Evolutionary conservation across 176 grass and related monocot species (phyloP).

Genomic region (Oryza meyeriana): DNA sequence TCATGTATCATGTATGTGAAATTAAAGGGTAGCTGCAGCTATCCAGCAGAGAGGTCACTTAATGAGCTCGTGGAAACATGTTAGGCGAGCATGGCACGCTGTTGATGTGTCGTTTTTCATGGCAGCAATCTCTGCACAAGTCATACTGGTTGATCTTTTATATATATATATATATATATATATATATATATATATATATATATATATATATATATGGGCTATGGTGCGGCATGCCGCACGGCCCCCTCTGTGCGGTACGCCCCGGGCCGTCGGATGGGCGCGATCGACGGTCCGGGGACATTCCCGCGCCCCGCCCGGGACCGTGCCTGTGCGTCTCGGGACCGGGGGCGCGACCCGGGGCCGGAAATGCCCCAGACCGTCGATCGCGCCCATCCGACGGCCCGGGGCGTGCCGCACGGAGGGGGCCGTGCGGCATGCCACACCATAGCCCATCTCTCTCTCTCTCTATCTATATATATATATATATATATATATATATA

Average conservation of each 20-base stretch:
- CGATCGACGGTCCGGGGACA: too few relatives aligned
- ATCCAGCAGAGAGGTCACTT: slow-evolving; percentile 16
- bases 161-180: neutral
- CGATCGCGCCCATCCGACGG: too few relatives aligned
- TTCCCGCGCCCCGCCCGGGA: too few relatives aligned
- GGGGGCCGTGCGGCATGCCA: too few relatives aligned
- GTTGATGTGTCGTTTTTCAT: slow-evolving; percentile 21
- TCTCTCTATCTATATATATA: neutral
- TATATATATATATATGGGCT: neutral
- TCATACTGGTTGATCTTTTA: neutral
- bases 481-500: neutral
- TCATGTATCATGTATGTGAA: neutral
- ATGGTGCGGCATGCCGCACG: too few relatives aligned
- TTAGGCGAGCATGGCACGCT: slow-evolving; percentile 27
- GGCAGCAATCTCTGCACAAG: slow-evolving; percentile 20
- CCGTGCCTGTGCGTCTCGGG: too few relatives aligned
- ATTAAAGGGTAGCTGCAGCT: neutral
- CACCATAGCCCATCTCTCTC: too few relatives aligned
- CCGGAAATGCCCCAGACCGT: too few relatives aligned
- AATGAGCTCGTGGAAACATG: slow-evolving; percentile 20
- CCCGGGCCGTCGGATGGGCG: too few relatives aligned
- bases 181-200: neutral
- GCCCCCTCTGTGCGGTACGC: too few relatives aligned
- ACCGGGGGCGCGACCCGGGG: too few relatives aligned
- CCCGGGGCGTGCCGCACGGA: too few relatives aligned